phyloP scores from a whole-genome alignment of 2,329 filamentous ascomycete species.

The Grosmannia huntii region DNA sequence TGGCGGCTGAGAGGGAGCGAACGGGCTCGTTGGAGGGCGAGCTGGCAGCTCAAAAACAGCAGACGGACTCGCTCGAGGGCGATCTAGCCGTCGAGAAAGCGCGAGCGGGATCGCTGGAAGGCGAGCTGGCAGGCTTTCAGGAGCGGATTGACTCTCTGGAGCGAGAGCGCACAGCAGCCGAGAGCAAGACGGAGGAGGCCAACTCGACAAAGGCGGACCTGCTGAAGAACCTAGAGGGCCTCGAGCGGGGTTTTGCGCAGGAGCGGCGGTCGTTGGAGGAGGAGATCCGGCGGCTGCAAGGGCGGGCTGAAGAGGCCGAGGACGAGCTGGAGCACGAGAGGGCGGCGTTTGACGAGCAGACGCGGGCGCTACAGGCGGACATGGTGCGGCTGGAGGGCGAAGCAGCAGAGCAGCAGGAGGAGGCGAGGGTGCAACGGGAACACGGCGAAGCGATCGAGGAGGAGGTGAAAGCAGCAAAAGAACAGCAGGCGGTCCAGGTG shows the following conservation, averaged over 20 bases:
- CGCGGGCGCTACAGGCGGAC: conserved; percentile 58
- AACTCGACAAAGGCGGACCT: conserved; percentile 90
- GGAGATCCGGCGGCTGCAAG: conserved; percentile 64
- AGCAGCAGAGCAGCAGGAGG: conserved; percentile 43
- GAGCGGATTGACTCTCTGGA: conserved; percentile 49
- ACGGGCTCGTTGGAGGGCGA: background rate
- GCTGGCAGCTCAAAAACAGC: conserved; percentile 51
- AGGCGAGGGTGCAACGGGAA: conserved; percentile 46
- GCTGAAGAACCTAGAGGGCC: conserved; percentile 84
- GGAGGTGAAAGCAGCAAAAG: background rate
- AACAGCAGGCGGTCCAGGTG: background rate
- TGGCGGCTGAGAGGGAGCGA: background rate
- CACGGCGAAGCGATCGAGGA: conserved; percentile 42
- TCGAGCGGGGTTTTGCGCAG: conserved; percentile 75
- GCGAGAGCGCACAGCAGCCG: conserved; percentile 25
- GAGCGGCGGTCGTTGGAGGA: conserved; percentile 74
- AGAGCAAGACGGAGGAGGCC: conserved; percentile 65
- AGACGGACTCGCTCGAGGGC: conserved; percentile 35
- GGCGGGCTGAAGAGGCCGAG: conserved; percentile 75
- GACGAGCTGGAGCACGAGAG: conserved; percentile 86
- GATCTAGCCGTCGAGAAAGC: background rate
- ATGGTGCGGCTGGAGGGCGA: conserved; percentile 51
- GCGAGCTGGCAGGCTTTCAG: conserved; percentile 40
- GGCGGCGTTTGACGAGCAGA: conserved; percentile 52
- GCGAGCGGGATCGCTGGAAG: background rate